Evolutionary conservation across 148 eudicot species (phyloP), one percentile per base, ranked within the genome.

Genomic region (Vaccinium vitisidaea): DNA sequence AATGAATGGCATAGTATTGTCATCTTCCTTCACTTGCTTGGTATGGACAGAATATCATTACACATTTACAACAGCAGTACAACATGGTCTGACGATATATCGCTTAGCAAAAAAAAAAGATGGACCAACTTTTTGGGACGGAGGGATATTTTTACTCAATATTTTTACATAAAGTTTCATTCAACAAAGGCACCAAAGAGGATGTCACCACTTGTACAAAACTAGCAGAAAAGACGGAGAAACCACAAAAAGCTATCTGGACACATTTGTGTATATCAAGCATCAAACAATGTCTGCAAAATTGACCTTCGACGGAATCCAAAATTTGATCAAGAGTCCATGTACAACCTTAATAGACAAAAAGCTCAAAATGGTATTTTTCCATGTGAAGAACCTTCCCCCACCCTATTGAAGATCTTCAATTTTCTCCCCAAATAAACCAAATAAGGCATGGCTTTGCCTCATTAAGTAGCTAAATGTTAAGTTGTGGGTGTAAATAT

Each of bases 401-500:
- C 25, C 56, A 78, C 43, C 80, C 32, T 23, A 49, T 25, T 56
- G 59, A 55, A 8, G 82, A 79, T 55, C 14, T 30, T 79, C 67
- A 32, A 79, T 50, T 79, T 56, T 79, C 48, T 79, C 69, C 58
- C 25, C 67, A 55, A 79, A 56, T 30, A 77, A 50, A 54, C 11
- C 55, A 76, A 36, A 49, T 67, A 67, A 39, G 11, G 73, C 67
- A 75, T 13, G 56, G 14, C 23, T 74, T 49, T 6, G n/a, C 12
- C 27, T 13, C 13, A 76, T 49, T 55, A 76, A 49, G 56, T 49
- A 53, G 58, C 80, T 30, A n/a, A n/a, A n/a, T n/a, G n/a, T n/a
- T n/a, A n/a, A n/a, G n/a, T n/a, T n/a, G n/a, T n/a, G n/a, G n/a
- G n/a, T n/a, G n/a, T n/a, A n/a, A n/a, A n/a, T n/a, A n/a, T n/a